Percentiles rank a stretch among this genome's conserved stretches.
Evolutionary conservation across 495 filamentous ascomycete genomes (phyloP).

Genomic region (Terfezia boudieri): DNA sequence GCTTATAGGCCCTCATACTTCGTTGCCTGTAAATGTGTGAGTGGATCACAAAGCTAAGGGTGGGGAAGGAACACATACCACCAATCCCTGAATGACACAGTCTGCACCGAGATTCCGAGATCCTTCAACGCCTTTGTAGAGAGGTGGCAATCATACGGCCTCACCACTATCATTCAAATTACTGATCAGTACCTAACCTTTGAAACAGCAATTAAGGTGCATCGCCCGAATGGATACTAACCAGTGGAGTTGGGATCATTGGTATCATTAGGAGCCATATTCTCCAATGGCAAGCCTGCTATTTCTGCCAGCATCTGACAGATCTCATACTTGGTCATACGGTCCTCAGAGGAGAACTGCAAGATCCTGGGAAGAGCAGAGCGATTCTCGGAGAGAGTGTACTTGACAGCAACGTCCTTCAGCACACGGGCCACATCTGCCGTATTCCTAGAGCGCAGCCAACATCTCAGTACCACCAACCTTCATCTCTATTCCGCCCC

Average conservation of each 20-base stretch:
- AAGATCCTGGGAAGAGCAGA: slow-evolving; percentile 42
- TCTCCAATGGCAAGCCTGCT: slow-evolving; percentile 48
- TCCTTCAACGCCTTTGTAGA: slow-evolving; percentile 54
- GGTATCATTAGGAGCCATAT: slow-evolving; percentile 49
- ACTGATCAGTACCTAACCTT: slow-evolving; percentile 1
- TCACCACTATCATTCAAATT: slow-evolving; percentile 10
- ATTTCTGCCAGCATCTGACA: slow-evolving; percentile 61
- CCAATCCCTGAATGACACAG: slow-evolving; percentile 60
- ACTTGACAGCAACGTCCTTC: slow-evolving; percentile 44
- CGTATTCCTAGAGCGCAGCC: slow-evolving; percentile 26
- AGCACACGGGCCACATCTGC: slow-evolving; percentile 73
- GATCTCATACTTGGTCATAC: slow-evolving; percentile 73
- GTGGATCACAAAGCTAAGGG: background rate
- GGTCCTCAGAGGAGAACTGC: slow-evolving; percentile 75
- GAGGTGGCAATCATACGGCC: slow-evolving; percentile 78
- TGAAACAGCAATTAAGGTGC: background rate
- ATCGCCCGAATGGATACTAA: slow-evolving; percentile 18
- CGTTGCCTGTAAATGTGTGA: background rate
- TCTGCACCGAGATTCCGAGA: slow-evolving; percentile 52
- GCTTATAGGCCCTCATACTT: background rate
- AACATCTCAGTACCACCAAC: background rate
- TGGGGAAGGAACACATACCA: slow-evolving; percentile 34
- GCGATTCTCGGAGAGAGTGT: slow-evolving; percentile 22
- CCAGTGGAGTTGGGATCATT: slow-evolving; percentile 54
- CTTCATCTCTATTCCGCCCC: background rate